Conservation (phyloP, 1,284 basidiomycete genomes). For the Cryptococcus sp. region DNA sequence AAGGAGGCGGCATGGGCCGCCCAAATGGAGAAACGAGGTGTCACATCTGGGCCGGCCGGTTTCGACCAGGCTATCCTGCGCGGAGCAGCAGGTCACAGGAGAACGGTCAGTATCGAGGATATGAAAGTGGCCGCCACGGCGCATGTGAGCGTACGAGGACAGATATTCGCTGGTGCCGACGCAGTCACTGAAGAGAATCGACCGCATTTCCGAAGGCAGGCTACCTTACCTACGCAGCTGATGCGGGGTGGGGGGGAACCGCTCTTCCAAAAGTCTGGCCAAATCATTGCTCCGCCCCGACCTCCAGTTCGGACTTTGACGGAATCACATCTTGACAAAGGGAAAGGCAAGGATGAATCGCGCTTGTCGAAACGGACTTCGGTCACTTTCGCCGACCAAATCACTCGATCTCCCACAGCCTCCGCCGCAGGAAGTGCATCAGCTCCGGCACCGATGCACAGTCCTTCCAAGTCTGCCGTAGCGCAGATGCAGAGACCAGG, state of each 20-base stretch:
- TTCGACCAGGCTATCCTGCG: slow-evolving; percentile 2
- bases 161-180: not conserved
- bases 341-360: too few relatives aligned
- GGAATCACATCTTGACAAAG: too few relatives aligned
- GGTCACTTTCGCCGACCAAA: slow-evolving; percentile 11
- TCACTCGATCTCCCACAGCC: not conserved
- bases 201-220: slow-evolving; percentile 6
- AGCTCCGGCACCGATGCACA: too few relatives aligned
- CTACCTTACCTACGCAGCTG: slow-evolving; percentile 8
- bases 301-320: too few relatives aligned
- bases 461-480: too few relatives aligned
- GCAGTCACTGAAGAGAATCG: not conserved
- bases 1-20: not conserved
- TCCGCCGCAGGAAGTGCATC: too few relatives aligned
- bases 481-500: slow-evolving; percentile 8
- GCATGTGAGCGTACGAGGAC: not conserved
- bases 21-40: not conserved
- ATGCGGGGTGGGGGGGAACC: not conserved
- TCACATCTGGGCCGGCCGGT: not conserved
- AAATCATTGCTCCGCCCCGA: too few relatives aligned
- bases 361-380: slow-evolving; percentile 3
- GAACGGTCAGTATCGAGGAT: slow-evolving; percentile 15
- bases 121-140: slow-evolving; percentile 9
- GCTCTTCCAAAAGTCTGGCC: not conserved
- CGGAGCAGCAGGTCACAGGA: slow-evolving; percentile 10